These are phyloP conservation scores for Acer yangbiense DNA, from an alignment of 345 rosid species.

Conservation along the genomic window DNA sequence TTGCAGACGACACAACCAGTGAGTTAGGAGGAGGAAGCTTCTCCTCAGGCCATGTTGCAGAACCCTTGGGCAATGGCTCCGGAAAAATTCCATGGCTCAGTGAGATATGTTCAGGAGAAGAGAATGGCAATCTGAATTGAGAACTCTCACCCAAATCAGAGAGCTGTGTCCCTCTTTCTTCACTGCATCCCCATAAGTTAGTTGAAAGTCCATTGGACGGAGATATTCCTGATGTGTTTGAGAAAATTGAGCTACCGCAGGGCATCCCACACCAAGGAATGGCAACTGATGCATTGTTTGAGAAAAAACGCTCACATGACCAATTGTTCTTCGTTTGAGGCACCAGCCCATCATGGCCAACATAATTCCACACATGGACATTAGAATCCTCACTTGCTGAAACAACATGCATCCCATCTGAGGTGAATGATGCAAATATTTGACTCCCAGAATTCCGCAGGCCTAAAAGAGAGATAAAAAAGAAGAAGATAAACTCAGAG, in stretches of 20 bases:
- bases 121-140: slow-evolving; percentile 24
- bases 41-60: slow-evolving; percentile 70
- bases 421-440: slow-evolving; percentile 42
- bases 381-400: slow-evolving; percentile 50
- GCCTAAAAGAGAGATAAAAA: slow-evolving; percentile 22
- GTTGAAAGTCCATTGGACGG: neutral
- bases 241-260: neutral
- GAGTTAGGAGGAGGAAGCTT: slow-evolving; percentile 32
- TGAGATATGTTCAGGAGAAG: slow-evolving; percentile 31
- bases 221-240: slow-evolving; percentile 4
- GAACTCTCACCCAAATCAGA: slow-evolving; percentile 30
- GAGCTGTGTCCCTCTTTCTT: slow-evolving; percentile 10
- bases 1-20: slow-evolving; percentile 24
- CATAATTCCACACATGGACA: slow-evolving; percentile 42
- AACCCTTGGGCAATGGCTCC: slow-evolving; percentile 38
- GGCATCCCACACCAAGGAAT: slow-evolving; percentile 37
- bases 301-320: slow-evolving; percentile 42
- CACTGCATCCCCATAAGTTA: slow-evolving; percentile 11
- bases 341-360: slow-evolving; percentile 23
- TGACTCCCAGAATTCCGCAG: slow-evolving; percentile 36
- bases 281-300: slow-evolving; percentile 40
- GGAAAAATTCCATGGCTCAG: slow-evolving; percentile 20
- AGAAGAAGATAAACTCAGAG: neutral
- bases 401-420: slow-evolving; percentile 43
- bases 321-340: slow-evolving; percentile 28